Base-by-base conservation (phyloP, 1,139 yeast species). In the Taphrina populina region DNA sequence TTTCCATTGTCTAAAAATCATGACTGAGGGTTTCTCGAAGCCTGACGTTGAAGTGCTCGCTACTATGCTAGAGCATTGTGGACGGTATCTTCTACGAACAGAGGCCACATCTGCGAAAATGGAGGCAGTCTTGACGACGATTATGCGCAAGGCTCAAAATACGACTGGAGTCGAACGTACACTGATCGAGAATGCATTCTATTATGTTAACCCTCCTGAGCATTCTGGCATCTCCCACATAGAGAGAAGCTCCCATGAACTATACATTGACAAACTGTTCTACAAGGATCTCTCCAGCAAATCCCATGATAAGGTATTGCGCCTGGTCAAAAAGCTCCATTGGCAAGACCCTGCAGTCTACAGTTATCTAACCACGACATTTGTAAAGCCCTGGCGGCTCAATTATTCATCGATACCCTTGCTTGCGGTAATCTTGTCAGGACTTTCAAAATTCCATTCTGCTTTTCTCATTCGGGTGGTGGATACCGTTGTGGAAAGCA, bases 21-120 rank as follows among this genome's bases (percentile, higher is more conserved):
- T 84, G 81, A 65, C 77, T 84, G 55, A 73, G 84, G 76, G 77
- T 58, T 68, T 84, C 53, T 71, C 76, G n/a, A 73, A 73, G 39
- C 78, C 78, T 61, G 84, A 83, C 63, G 75, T 84, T 57, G 94
- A 84, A 63, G 77, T 83, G 10, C 69, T 86, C 52, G 74, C 80
- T 6, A 75, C 83, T 7, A 71, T 88, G 53, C 82, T 87, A 64
- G 95, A 88, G 64, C 75, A 80, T 49, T 78, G 88, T 64, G 96
- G 96, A 0, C 74, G 82, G 58, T 80, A 81, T 61, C 71, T 90
- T 56, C 68, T 83, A 46, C 71, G 80, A 60, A 84, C 82, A 58
- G 76, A 80, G 0, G 87, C 82, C 39, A 83, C 82, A 60, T 72
- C 73, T 47, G 76, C 73, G 4, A 71, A 80, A 37, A 85, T 86